Evolutionary conservation across 1,284 basidiomycete genomes (phyloP).

Genomic region (Phylloporus gajari): DNA sequence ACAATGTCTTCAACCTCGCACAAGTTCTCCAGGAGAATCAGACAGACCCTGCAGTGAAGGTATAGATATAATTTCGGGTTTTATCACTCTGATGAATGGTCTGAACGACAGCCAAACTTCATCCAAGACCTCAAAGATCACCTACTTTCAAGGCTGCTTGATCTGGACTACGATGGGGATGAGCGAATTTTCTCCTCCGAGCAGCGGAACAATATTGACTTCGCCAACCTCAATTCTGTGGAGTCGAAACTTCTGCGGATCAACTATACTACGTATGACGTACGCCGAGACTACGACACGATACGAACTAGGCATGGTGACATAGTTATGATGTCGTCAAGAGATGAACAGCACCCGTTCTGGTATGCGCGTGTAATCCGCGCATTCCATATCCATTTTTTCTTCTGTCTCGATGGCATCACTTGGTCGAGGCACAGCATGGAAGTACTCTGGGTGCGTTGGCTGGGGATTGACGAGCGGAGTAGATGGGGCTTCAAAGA

Average conservation of each 20-base stretch:
- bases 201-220: neutral
- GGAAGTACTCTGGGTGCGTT: slow-evolving; percentile 18
- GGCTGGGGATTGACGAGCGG: slow-evolving; percentile 11
- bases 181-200: neutral
- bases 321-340: neutral
- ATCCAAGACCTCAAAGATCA: neutral
- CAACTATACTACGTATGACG: neutral
- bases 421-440: neutral
- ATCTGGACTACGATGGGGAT: neutral
- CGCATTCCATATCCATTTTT: neutral
- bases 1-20: neutral
- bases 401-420: neutral
- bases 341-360: neutral
- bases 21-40: neutral
- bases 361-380: neutral
- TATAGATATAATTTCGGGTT: neutral
- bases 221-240: neutral
- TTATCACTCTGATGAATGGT: neutral
- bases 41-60: neutral
- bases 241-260: neutral
- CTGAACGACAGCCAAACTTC: neutral
- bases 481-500: neutral
- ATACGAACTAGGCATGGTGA: neutral
- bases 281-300: neutral
- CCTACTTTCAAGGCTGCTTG: neutral